phyloP scores from a whole-genome alignment of 1,139 yeast genomes.

The Yamadazyma oceani region DNA sequence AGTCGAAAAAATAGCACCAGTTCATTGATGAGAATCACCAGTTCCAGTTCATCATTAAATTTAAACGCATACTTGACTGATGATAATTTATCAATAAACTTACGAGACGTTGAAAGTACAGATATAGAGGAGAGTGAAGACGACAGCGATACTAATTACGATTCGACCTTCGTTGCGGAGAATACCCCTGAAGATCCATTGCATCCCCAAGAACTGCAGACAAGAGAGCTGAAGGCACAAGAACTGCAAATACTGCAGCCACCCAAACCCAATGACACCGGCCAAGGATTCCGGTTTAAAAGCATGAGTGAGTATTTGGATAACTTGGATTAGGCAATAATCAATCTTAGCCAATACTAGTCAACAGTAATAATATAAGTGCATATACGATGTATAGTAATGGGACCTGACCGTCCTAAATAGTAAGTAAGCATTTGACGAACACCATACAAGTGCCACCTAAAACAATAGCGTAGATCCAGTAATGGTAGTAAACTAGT shows the following conservation, averaged over 20 bases:
- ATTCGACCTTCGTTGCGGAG: slow-evolving; percentile 17
- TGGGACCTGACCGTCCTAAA: no score
- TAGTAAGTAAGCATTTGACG: no score
- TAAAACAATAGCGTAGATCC: no score
- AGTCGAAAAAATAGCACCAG: slow-evolving; percentile 6
- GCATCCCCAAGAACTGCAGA: no score
- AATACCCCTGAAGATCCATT: not conserved
- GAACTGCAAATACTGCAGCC: not conserved
- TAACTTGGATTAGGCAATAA: slow-evolving; percentile 22
- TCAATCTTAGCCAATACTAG: no score
- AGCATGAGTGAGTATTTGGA: slow-evolving; percentile 31
- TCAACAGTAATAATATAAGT: no score
- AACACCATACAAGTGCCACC: no score
- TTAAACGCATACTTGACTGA: slow-evolving; percentile 47
- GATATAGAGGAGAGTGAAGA: slow-evolving; percentile 8
- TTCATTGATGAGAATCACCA: slow-evolving; percentile 35
- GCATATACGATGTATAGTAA: no score
- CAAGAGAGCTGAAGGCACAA: no score
- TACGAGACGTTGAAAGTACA: slow-evolving; percentile 9
- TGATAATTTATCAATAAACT: slow-evolving; percentile 21
- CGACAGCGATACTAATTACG: slow-evolving; percentile 11
- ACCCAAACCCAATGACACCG: not conserved
- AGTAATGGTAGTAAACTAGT: no score
- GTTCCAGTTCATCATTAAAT: slow-evolving; percentile 44
- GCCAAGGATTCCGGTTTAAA: slow-evolving; percentile 5